These are phyloP conservation scores for Hypericum androsaemum DNA, from an alignment of 345 rosid genomes.

Conservation along the genomic window DNA sequence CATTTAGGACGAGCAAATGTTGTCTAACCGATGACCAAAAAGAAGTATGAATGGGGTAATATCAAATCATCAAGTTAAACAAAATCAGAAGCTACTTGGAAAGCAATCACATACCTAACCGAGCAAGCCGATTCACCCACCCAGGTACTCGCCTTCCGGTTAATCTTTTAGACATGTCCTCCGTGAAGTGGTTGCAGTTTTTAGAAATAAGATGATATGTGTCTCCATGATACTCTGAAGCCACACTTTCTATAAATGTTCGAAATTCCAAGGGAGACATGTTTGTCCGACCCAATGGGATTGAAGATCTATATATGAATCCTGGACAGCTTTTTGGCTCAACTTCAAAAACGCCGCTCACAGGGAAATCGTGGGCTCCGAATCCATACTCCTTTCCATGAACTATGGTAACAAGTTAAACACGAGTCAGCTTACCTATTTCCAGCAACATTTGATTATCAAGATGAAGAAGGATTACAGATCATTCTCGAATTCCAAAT, in stretches of 20 bases:
- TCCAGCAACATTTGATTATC: no score
- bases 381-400: slow-evolving; percentile 71
- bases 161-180: slow-evolving; percentile 46
- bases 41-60: no score
- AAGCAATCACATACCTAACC: slow-evolving; percentile 35
- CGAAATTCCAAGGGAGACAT: slow-evolving; percentile 46
- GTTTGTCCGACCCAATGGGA: slow-evolving; percentile 32
- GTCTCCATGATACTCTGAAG: slow-evolving; percentile 75
- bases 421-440: no score
- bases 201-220: slow-evolving; percentile 68
- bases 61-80: neutral
- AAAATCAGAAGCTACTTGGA: neutral
- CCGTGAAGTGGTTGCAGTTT: slow-evolving; percentile 76
- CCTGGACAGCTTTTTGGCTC: slow-evolving; percentile 69
- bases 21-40: neutral
- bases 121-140: slow-evolving; percentile 75
- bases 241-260: slow-evolving; percentile 45
- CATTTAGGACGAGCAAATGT: neutral
- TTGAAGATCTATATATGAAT: slow-evolving; percentile 49
- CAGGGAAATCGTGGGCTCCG: slow-evolving; percentile 68
- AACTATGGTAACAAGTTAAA: slow-evolving; percentile 27
- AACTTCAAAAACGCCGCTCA: slow-evolving; percentile 76
- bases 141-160: slow-evolving; percentile 51
- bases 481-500: no score
- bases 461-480: no score